Evolutionary conservation across 257 asterid species (phyloP), one percentile per base, ranked within the genome.

Genomic region (Ilex aquifolium): DNA sequence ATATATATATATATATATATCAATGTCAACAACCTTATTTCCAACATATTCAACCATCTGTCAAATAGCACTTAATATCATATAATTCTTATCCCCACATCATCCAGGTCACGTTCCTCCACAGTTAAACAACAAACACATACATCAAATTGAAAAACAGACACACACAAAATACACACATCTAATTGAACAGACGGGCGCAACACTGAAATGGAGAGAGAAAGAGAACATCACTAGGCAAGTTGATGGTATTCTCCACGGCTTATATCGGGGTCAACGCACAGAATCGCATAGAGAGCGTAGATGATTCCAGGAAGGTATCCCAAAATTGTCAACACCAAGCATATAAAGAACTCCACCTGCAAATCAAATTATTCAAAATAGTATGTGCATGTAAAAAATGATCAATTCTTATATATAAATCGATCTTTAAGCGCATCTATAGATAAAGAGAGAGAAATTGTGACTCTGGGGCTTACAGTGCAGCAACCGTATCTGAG

Each of bases 221-320:
- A 46, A 14, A 46, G 57, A n/a, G 57, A 52, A 53, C 2, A 53
- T 3, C 10, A 63, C 76, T 70, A 75, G 48, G 67, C 64, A 59
- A 75, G 80, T 32, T 76, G 60, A 7, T 61, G 44, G 66, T 75
- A 56, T 3, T 75, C 73, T 30, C 67, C 76, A 29, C 67, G 67
- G 32, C 15, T 2, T 27, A 17, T 14, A n/a, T 53, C 57, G 57
- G n/a, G 76, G 52, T 63, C 60, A 13, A 52, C 31, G 52, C 31
- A 63, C 49, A 63, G 36, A 60, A 63, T 63, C 4, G 68, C 60
- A 14, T 63, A 63, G 51, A 63, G 49, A 31, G 68, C 68, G 21
- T 63, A 63, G 51, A 63, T 63, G 11, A 63, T 52, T 36, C 68
- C 68, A 13, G 68, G 68, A 42, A 63, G 8, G 60, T 63, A 63